phyloP scores from a whole-genome alignment of 106 monocot species.

The Triglochin maritima region DNA sequence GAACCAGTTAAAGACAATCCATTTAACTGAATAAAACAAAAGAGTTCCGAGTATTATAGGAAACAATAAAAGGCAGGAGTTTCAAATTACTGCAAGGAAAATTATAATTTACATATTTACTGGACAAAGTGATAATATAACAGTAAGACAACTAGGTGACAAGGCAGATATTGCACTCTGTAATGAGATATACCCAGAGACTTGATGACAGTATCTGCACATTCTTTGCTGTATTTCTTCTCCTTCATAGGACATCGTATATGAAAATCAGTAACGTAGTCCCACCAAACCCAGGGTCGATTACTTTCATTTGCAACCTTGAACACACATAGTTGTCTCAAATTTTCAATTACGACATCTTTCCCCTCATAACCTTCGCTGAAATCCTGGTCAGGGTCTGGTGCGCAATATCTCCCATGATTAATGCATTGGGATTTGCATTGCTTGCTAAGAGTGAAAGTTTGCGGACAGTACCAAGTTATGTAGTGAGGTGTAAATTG shows the following conservation, averaged over 20 bases:
- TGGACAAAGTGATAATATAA: neutral
- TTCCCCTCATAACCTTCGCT: conserved; percentile 91
- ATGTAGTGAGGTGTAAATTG: conserved; percentile 99
- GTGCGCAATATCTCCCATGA: conserved; percentile 92
- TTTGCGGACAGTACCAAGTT: conserved; percentile 91
- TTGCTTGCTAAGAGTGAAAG: conserved; percentile 84
- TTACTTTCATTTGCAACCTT: conserved; percentile 77
- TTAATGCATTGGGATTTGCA: conserved; percentile 98
- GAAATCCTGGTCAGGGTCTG: conserved; percentile 97
- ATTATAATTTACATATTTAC: neutral
- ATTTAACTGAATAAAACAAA: too few species aligned
- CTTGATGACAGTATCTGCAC: conserved; percentile 79
- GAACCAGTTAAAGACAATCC: too few species aligned
- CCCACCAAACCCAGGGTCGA: conserved; percentile 91
- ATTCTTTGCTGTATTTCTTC: conserved; percentile 85
- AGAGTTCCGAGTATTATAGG: neutral
- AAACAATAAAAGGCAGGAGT: conserved; percentile 2
- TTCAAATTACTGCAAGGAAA: neutral
- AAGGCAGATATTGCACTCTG: neutral
- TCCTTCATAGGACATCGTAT: conserved; percentile 97
- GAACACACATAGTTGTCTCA: conserved; percentile 90
- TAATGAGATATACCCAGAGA: conserved; percentile 57
- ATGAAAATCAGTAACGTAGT: conserved; percentile 97
- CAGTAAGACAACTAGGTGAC: neutral
- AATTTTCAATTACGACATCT: conserved; percentile 91